phyloP scores from a whole-genome alignment of 192 early-diverging fungal genomes.

The Lobulomyces angularis region DNA sequence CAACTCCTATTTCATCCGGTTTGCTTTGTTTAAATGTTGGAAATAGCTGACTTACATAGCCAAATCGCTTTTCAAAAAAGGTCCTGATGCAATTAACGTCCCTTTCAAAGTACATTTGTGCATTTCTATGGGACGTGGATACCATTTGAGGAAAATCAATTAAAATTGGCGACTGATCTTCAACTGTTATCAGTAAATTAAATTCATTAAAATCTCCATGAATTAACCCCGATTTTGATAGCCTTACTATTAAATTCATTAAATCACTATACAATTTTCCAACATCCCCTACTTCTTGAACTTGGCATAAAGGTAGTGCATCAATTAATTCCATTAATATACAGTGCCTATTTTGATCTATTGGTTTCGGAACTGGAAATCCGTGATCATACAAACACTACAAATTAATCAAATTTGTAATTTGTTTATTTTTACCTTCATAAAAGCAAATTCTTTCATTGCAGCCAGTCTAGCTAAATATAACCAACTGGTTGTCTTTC shows the following conservation, averaged over 20 bases:
- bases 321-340: slow-evolving; percentile 95
- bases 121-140: slow-evolving; percentile 88
- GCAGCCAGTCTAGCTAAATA: slow-evolving; percentile 98
- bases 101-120: slow-evolving; percentile 94
- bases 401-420: slow-evolving; percentile 6
- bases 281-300: slow-evolving; percentile 71
- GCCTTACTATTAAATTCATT: slow-evolving; percentile 90
- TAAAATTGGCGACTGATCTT: slow-evolving; percentile 67
- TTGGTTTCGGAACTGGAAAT: slow-evolving; percentile 88
- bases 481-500: slow-evolving; percentile 95
- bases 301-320: slow-evolving; percentile 86
- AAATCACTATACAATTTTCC: slow-evolving; percentile 86
- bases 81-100: slow-evolving; percentile 95
- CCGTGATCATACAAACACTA: slow-evolving; percentile 69
- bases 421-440: slow-evolving; percentile 56
- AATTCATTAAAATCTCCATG: slow-evolving; percentile 99
- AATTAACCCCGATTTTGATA: slow-evolving; percentile 89
- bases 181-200: slow-evolving; percentile 79
- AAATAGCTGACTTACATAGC: slow-evolving; percentile 82
- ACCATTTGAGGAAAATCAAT: slow-evolving; percentile 99
- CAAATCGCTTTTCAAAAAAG: slow-evolving; percentile 82
- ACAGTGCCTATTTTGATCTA: slow-evolving; percentile 88
- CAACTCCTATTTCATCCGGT: no score
- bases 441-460: slow-evolving; percentile 97
- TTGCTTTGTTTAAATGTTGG: slow-evolving; percentile 77